phyloP scores from a whole-genome alignment of 495 filamentous ascomycete species.

The Neurospora terricola region DNA sequence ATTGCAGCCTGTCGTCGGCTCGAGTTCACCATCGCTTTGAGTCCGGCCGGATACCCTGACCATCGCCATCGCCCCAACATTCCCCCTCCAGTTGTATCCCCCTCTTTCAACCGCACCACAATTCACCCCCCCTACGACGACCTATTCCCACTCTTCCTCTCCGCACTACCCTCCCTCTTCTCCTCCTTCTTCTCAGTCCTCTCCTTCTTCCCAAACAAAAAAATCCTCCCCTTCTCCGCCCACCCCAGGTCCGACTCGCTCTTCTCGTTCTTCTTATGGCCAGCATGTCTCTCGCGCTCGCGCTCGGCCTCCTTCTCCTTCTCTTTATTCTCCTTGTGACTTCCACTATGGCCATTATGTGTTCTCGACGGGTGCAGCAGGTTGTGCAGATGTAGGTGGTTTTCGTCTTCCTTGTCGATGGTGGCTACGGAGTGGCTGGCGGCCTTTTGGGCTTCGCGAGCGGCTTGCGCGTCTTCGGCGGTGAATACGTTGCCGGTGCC shows the following conservation, averaged over 20 bases:
- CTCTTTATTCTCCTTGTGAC: conserved; percentile 1
- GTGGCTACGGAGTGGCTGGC: not conserved
- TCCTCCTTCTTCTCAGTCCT: not conserved
- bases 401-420: conserved; percentile 1
- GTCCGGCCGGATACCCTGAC: not conserved
- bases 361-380: not conserved
- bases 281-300: conserved; percentile 4
- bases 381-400: conserved; percentile 1
- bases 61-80: not conserved
- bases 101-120: not conserved
- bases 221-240: conserved; percentile 46
- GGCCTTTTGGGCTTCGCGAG: conserved; percentile 28
- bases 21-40: not conserved
- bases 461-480: conserved; percentile 25
- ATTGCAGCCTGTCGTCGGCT: not conserved
- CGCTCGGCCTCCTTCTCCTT: conserved; percentile 6
- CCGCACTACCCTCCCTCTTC: not conserved
- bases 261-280: conserved; percentile 18
- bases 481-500: conserved; percentile 48
- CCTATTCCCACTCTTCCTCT: not conserved
- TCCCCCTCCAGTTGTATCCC: not conserved
- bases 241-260: conserved; percentile 35
- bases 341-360: not conserved
- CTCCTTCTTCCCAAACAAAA: conserved; percentile 40
- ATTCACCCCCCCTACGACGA: not conserved